Conservation (phyloP, 1,139 yeast species). For the Ogataea hybrid region DNA sequence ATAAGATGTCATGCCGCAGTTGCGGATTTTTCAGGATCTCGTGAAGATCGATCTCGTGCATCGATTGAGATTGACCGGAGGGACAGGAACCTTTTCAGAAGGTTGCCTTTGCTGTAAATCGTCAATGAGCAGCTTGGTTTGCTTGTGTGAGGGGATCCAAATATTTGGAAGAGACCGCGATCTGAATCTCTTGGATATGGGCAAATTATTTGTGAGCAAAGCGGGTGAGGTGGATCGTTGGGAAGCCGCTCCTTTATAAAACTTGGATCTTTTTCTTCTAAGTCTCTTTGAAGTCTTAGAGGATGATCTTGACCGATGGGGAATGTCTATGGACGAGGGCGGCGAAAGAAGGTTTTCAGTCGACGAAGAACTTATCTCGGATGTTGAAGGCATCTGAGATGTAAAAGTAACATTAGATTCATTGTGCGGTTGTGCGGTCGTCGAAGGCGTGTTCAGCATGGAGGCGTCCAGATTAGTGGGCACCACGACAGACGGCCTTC, state of each 20-base stretch:
- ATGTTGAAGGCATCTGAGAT: slow-evolving; percentile 8
- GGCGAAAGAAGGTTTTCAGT: slow-evolving; percentile 8
- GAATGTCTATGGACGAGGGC: slow-evolving; percentile 7
- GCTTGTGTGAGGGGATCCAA: slow-evolving; percentile 33
- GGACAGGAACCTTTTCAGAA: slow-evolving; percentile 37
- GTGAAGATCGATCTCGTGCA: slow-evolving; percentile 83
- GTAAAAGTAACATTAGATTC: slow-evolving; percentile 15
- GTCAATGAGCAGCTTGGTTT: slow-evolving; percentile 16
- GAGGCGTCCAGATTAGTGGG: slow-evolving; percentile 20
- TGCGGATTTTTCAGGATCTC: slow-evolving; percentile 92
- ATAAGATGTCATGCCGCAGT: slow-evolving; percentile 85
- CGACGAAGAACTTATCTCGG: slow-evolving; percentile 6
- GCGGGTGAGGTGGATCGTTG: slow-evolving; percentile 10
- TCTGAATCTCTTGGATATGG: slow-evolving; percentile 32
- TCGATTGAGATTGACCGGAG: slow-evolving; percentile 85
- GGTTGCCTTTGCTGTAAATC: slow-evolving; percentile 21
- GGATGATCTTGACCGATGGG: slow-evolving; percentile 9
- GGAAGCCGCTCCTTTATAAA: slow-evolving; percentile 11
- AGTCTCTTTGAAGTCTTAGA: slow-evolving; percentile 12
- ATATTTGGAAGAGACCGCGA: slow-evolving; percentile 41
- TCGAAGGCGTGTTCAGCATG: slow-evolving; percentile 14
- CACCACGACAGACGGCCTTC: slow-evolving; percentile 30
- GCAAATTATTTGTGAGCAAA: slow-evolving; percentile 11
- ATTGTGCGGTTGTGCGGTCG: slow-evolving; percentile 7
- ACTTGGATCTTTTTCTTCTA: slow-evolving; percentile 13